Conservation (phyloP, 495 filamentous ascomycete genomes). For the Neurospora sp. region DNA sequence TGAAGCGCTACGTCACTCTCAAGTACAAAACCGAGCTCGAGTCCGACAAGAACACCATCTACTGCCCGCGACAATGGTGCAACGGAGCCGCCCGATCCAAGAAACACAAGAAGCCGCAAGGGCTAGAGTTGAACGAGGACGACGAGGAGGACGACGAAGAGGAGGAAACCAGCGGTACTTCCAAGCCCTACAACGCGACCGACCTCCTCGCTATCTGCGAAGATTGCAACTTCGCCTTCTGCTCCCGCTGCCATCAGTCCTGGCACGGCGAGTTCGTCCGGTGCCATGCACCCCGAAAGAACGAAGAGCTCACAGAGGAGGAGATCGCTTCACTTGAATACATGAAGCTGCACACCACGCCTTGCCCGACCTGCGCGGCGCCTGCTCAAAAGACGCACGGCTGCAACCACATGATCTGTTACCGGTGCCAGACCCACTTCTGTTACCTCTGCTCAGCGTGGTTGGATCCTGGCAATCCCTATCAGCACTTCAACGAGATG, state of each 20-base stretch:
- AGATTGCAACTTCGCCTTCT: conserved; percentile 88
- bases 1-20: conserved; percentile 76
- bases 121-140: conserved; percentile 38
- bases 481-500: conserved; percentile 70
- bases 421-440: conserved; percentile 81
- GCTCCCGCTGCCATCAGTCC: conserved; percentile 48
- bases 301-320: conserved; percentile 62
- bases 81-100: conserved; percentile 80
- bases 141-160: conserved; percentile 29
- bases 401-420: conserved; percentile 98
- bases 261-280: conserved; percentile 81
- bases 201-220: conserved; percentile 68
- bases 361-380: conserved; percentile 82
- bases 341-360: conserved; percentile 65
- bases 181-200: conserved; percentile 12
- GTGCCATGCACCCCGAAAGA: conserved; percentile 49
- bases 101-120: conserved; percentile 60
- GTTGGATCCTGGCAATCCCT: conserved; percentile 73
- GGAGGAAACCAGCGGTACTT: conserved; percentile 14
- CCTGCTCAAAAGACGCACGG: conserved; percentile 83
- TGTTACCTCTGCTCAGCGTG: conserved; percentile 91
- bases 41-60: conserved; percentile 83
- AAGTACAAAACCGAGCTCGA: conserved; percentile 90
- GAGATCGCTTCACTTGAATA: conserved; percentile 80
- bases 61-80: conserved; percentile 90